Base-by-base conservation (phyloP, 192 early-diverging fungal species). In the Cetraspora pellucida region DNA sequence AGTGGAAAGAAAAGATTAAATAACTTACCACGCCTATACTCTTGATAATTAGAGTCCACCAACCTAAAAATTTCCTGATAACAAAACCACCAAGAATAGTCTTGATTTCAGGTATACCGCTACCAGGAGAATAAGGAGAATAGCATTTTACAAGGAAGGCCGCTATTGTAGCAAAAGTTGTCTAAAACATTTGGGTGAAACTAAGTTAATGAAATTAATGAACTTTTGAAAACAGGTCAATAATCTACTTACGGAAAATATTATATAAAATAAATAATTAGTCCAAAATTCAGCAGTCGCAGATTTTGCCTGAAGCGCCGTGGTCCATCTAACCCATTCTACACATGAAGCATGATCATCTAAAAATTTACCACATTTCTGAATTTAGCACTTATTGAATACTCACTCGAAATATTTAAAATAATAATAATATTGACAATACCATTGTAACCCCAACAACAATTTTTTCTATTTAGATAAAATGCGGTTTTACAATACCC, bases 81-180 rank as follows among this genome's bases (percentile, higher is more conserved):
- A 96, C 93, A 84, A 97, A 98, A 6, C 96, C 96, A 55, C 96
- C 92, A 58, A 97, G 78, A 50, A 97, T 96, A 17, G 93, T 94
- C 80, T 99, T 99, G 68, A 99, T 92, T 83, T 99, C 96, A 17
- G 96, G 91, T 46, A 97, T 92, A 37, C 96, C 96, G n/a, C 91
- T 93, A n/a, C 96, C 96, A 11, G 95, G 95, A 65, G 93, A 93
- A 74, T 96, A 97, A 45, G 90, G 88, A 3, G 88, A 87, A 68
- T 89, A 81, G 25, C 81, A 85, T 72, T 92, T 91, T 54, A 89
- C 86, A 16, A 87, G 84, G 74, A 85, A 76, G 16, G 81, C 70
- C 21, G 83, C 80, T 1, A 73, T 77, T 1, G 80, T 80, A 10
- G 83, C 83, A 46, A 84, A 84, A 74, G 74, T 5, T 30, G 59